Base-by-base conservation (phyloP, 108 stramenopile species). In the Cylindrotheca fusiformis region DNA sequence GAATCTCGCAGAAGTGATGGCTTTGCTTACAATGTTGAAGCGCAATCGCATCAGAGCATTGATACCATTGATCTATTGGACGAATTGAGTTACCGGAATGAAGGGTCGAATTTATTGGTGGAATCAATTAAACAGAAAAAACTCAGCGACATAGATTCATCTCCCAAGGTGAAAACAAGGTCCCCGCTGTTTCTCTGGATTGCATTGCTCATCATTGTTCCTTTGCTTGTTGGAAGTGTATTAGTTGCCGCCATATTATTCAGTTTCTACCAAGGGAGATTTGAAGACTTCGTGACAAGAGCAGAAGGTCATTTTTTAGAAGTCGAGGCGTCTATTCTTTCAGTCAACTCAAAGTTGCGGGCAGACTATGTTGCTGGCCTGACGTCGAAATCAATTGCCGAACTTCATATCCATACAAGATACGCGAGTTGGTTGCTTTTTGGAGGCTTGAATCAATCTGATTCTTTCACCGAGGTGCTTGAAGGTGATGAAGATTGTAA, bases 131-230 rank as follows among this genome's bases (percentile, higher is more conserved):
- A 32, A 20, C 32, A 25, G 29, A 36, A 47, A 21, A 36, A n/a
- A 20, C 47, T 28, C 14, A 6, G 17, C 4, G 33, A 24, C 3
- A 20, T n/a, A 18, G 28, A 49, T 14, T 4, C 8, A 25, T 26
- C 22, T 2, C 8, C 18, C 12, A 36, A 58, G 4, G 4, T 21
- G 33, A 58, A 45, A 26, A 30, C 4, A 5, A n/a, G n/a, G n/a
- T 77, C 80, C 25, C 64, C 76, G 3, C 51, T 81, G 29, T 81
- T 81, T 58, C 48, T 71, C 6, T 81, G 76, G 73, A 74, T 81
- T 25, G 48, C 61, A 2, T 45, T 53, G 12, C 49, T 76, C 21
- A 81, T 81, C 32, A 65, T 69, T 1, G 69, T 68, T 1, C 80
- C 80, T 3, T 23, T 81, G 18, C 28, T 77, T 8, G 22, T 74